These are phyloP conservation scores for Suillus fuscotomentosus DNA, from an alignment of 768 basidiomycete genomes.

Conservation along the genomic window DNA sequence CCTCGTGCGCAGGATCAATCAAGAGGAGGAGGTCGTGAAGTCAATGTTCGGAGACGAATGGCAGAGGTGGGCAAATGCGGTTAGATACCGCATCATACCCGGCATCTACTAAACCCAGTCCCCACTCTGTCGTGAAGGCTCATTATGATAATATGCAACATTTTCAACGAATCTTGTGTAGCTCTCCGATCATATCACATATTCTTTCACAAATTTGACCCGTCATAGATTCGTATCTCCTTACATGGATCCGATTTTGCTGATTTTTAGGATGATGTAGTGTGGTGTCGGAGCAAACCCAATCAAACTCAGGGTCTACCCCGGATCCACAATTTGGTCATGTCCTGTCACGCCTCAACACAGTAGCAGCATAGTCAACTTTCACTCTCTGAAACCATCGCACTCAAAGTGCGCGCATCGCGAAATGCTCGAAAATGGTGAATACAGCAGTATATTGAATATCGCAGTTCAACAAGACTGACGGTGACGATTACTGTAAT, in stretches of 20 bases:
- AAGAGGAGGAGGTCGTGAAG: constrained; percentile 32
- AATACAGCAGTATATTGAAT: no score
- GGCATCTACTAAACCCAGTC: constrained; percentile 23
- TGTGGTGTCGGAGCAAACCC: background rate
- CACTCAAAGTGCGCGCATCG: no score
- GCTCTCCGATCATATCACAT: background rate
- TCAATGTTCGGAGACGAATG: constrained; percentile 33
- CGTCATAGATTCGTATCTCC: background rate
- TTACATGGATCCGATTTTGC: background rate
- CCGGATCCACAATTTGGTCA: no score
- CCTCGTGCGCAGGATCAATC: constrained; percentile 3
- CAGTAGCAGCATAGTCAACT: no score
- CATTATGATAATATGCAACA: background rate
- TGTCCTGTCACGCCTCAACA: no score
- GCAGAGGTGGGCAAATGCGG: constrained; percentile 29
- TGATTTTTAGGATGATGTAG: background rate
- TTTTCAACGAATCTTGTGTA: background rate
- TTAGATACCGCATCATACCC: constrained; percentile 34
- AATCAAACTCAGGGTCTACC: background rate
- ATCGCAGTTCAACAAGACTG: no score
- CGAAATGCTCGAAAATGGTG: no score
- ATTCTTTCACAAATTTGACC: background rate
- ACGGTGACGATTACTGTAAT: no score
- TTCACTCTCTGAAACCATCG: no score
- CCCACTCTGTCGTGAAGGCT: background rate